Base-by-base conservation (phyloP, 2,329 filamentous ascomycete species). In the Botrytis deweyae region DNA sequence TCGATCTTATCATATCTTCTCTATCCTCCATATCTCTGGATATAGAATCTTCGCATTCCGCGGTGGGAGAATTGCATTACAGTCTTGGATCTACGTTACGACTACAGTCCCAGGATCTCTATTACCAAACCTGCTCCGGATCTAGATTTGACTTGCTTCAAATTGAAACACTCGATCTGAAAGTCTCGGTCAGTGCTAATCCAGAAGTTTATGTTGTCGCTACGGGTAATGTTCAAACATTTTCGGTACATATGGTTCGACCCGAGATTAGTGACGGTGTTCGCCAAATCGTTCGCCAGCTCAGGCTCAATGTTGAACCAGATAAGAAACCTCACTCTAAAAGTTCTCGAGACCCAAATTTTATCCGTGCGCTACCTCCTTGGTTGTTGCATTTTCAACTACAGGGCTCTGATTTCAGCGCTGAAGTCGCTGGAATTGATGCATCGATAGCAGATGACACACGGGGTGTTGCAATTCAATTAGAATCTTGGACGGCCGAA, bases 11-110 rank as follows among this genome's bases (percentile, higher is more conserved):
- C 63, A 97, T 99, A 66, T 97, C 94, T 1, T 96, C 94, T 3
- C 93, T 97, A 18, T 98, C 97, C 0, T 97, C 95, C 0, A 90
- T 98, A 55, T 97, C 95, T 0, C 84, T 98, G 36, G 96, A 99
- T 79, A 88, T 97, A 66, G 96, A 99, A 80, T 97, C 96, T 0
- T 97, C 94, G n/a, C 96, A 99, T 83, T 96, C 94, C 4, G 87
- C 92, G 0, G 89, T 93, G 52, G 93, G 93, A 73, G 92, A 97
- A 49, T 84, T 94, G 5, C 93, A 98, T 80, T 99, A 99, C 82
- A 93, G 93, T 8, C 84, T 99, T 1, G 90, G 90, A 22, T 94
- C 94, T 0, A 92, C 93, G 5, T 90, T 97, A 81, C 88, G 96
- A 64, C 85, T 98, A 74, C 91, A 95, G 76, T 93, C 93, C 0